phyloP scores from a whole-genome alignment of 2,329 filamentous ascomycete species.

The Coniella vitis region DNA sequence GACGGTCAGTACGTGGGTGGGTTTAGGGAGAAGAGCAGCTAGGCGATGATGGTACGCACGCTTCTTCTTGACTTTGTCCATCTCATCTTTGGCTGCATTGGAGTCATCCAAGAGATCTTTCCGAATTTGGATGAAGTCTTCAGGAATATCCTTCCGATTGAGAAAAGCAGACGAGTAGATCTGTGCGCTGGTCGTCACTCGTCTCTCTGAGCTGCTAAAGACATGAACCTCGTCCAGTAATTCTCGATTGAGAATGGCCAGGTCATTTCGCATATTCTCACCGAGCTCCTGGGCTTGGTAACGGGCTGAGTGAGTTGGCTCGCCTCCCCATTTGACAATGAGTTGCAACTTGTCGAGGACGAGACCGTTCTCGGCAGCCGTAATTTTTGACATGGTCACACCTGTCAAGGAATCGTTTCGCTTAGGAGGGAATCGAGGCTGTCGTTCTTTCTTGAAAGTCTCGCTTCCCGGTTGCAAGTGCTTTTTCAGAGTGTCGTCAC shows the following conservation, averaged over 20 bases:
- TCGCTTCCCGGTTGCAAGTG: slow-evolving; percentile 4
- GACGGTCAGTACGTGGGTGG: not conserved
- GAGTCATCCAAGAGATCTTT: slow-evolving; percentile 96
- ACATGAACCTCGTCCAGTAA: slow-evolving; percentile 88
- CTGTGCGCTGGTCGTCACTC: slow-evolving; percentile 91
- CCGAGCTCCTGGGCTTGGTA: slow-evolving; percentile 95
- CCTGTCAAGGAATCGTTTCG: slow-evolving; percentile 82
- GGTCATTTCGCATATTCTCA: slow-evolving; percentile 90
- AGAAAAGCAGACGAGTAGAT: slow-evolving; percentile 91
- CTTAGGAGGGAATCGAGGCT: slow-evolving; percentile 42
- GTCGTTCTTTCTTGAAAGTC: slow-evolving; percentile 14
- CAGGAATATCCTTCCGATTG: slow-evolving; percentile 74
- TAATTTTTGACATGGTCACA: slow-evolving; percentile 87
- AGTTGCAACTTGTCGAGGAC: slow-evolving; percentile 93
- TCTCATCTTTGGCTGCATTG: slow-evolving; percentile 96
- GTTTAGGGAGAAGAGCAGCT: not conserved
- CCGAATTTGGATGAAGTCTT: slow-evolving; percentile 81
- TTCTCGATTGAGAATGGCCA: slow-evolving; percentile 86
- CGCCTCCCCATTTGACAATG: slow-evolving; percentile 98
- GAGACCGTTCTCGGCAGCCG: slow-evolving; percentile 85
- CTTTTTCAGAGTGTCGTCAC: not conserved
- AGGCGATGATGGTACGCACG: slow-evolving; percentile 19
- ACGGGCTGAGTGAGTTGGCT: slow-evolving; percentile 92
- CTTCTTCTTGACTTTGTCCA: slow-evolving; percentile 99
- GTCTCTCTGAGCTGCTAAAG: slow-evolving; percentile 90